Conservation (phyloP, 2,329 filamentous ascomycete species). For the Neurospora sp. region DNA sequence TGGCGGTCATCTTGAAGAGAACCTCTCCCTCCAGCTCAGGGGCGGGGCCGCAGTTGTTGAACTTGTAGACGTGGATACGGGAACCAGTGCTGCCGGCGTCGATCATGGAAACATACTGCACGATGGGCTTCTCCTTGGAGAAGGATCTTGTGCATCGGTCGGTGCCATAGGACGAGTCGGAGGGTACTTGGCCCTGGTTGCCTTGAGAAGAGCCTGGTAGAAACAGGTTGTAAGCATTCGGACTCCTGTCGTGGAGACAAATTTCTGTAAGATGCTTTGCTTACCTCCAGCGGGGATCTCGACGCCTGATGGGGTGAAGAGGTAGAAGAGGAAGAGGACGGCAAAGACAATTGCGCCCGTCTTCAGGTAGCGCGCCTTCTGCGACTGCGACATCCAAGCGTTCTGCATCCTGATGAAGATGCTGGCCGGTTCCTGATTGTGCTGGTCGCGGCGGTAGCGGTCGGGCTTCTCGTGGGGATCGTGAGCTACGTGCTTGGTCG, state of each 20-base stretch:
- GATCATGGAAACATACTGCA: constrained; percentile 98
- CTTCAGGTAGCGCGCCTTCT: constrained; percentile 56
- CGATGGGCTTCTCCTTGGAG: constrained; percentile 81
- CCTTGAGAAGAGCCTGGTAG: constrained; percentile 7
- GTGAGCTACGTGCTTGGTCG: constrained; percentile 48
- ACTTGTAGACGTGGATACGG: constrained; percentile 96
- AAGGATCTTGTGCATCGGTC: constrained; percentile 72
- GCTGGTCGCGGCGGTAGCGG: constrained; percentile 40
- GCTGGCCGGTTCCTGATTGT: constrained; percentile 29
- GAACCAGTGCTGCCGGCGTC: constrained; percentile 97
- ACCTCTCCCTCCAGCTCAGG: constrained; percentile 87
- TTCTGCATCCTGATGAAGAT: constrained; percentile 46
- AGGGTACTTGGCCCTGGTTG: constrained; percentile 39
- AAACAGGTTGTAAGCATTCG: constrained; percentile 3
- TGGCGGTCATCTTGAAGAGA: constrained; percentile 80
- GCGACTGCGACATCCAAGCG: constrained; percentile 52
- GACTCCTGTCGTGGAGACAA: background rate
- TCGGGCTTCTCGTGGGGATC: constrained; percentile 57
- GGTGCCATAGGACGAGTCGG: constrained; percentile 55
- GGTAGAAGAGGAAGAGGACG: constrained; percentile 53
- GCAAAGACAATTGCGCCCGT: constrained; percentile 51
- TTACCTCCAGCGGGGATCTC: constrained; percentile 41
- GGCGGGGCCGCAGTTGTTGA: constrained; percentile 96
- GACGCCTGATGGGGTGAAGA: constrained; percentile 48
- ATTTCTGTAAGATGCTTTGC: background rate